Percentiles rank a stretch among this genome's conserved stretches.
These are phyloP conservation scores for Pyrenochaeta sp. DNA, from an alignment of 2,329 filamentous ascomycete genomes.

Conservation along the genomic window DNA sequence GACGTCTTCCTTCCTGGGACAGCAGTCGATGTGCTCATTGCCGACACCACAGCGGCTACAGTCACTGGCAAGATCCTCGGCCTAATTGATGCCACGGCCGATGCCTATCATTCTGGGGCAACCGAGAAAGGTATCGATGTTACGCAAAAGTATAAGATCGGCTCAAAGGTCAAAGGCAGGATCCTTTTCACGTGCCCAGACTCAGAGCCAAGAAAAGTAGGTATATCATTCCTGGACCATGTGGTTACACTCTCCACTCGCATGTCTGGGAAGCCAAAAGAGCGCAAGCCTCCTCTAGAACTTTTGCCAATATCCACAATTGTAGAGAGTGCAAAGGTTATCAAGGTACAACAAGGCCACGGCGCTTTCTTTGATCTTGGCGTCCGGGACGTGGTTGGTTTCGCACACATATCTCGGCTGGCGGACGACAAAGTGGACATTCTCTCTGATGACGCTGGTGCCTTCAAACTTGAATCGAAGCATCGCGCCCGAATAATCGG, in stretches of 20 bases:
- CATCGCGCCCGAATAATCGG: conserved; percentile 85
- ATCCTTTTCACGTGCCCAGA: conserved; percentile 88
- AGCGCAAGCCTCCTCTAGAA: conserved; percentile 64
- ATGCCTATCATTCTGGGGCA: conserved; percentile 85
- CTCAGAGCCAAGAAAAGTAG: conserved; percentile 81
- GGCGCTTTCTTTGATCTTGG: conserved; percentile 83
- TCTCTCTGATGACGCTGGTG: conserved; percentile 77
- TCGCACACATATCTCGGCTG: conserved; percentile 93
- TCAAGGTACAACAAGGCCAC: conserved; percentile 79
- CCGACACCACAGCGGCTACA: conserved; percentile 77
- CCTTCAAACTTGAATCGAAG: conserved; percentile 78
- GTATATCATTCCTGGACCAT: conserved; percentile 88
- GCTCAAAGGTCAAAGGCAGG: conserved; percentile 83
- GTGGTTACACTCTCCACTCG: conserved; percentile 69
- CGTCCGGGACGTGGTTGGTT: conserved; percentile 74
- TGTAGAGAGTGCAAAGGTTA: conserved; percentile 79
- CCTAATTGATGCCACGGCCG: conserved; percentile 87
- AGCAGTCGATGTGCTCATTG: conserved; percentile 84
- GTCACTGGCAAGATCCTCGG: conserved; percentile 91
- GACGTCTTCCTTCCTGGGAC: conserved; percentile 91
- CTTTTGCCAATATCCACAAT: conserved; percentile 75
- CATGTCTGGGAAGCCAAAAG: conserved; percentile 46
- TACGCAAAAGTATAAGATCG: conserved; percentile 80
- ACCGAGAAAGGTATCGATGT: conserved; percentile 75
- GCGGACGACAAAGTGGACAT: conserved; percentile 89